Evolutionary conservation across 1,139 yeast genomes (phyloP).

Genomic region (Taphrina wiesneri): DNA sequence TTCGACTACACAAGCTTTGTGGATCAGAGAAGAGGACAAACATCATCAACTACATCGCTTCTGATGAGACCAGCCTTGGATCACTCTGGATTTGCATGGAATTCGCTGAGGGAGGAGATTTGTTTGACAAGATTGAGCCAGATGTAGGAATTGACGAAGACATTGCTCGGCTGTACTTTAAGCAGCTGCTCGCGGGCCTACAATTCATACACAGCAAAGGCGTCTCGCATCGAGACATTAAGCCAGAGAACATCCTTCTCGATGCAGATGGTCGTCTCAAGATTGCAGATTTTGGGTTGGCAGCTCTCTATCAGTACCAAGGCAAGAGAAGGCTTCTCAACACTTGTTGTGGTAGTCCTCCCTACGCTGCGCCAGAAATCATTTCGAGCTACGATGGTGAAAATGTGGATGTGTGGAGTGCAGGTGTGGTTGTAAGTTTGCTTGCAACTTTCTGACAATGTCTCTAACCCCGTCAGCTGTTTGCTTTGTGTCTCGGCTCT

Average conservation of each 20-base stretch:
- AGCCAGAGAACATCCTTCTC: slow-evolving; percentile 82
- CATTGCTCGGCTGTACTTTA: slow-evolving; percentile 67
- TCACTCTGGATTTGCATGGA: slow-evolving; percentile 60
- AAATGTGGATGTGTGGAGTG: slow-evolving; percentile 62
- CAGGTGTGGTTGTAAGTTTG: slow-evolving; percentile 53
- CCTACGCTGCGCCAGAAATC: slow-evolving; percentile 73
- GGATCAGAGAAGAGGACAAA: slow-evolving; percentile 55
- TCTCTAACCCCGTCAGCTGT: slow-evolving; percentile 43
- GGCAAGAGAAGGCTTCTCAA: slow-evolving; percentile 45
- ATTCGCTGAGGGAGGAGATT: slow-evolving; percentile 67
- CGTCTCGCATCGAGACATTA: slow-evolving; percentile 79
- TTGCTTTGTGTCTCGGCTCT: slow-evolving; percentile 61
- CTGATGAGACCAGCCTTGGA: slow-evolving; percentile 48
- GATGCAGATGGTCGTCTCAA: slow-evolving; percentile 67
- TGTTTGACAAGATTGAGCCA: slow-evolving; percentile 69
- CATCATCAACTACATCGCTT: slow-evolving; percentile 55
- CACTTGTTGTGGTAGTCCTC: slow-evolving; percentile 61
- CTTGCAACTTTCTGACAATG: not conserved
- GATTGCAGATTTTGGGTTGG: slow-evolving; percentile 68
- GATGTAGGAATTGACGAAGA: slow-evolving; percentile 67
- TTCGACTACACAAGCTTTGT: slow-evolving; percentile 57
- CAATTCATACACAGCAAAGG: slow-evolving; percentile 65
- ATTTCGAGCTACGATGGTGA: slow-evolving; percentile 50
- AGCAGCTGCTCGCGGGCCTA: slow-evolving; percentile 60
- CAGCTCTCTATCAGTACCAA: slow-evolving; percentile 59